phyloP scores from a whole-genome alignment of 352 stramenopile species.

The Globisporangium rhizosaccharum region DNA sequence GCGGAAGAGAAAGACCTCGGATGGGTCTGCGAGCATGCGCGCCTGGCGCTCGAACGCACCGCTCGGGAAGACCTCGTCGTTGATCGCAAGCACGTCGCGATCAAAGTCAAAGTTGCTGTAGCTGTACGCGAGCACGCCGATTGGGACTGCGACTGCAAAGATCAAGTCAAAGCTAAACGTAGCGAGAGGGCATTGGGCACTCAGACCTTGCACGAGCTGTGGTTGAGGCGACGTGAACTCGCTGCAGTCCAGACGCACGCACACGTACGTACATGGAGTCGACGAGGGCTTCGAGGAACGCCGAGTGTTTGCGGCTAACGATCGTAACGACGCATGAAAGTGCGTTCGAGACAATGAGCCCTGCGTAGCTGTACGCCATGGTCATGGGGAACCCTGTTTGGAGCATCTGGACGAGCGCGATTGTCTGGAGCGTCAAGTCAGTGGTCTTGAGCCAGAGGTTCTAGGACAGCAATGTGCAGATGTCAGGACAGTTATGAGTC shows the following conservation, averaged over 20 bases:
- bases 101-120: not conserved
- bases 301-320: not conserved
- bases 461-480: not conserved
- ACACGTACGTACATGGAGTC: not conserved
- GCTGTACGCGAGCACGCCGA: not conserved
- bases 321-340: not conserved
- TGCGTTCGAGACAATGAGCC: not conserved
- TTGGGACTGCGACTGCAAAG: not conserved
- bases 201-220: not conserved
- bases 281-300: not conserved
- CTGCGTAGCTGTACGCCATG: not conserved
- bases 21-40: not conserved
- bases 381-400: not conserved
- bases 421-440: not conserved
- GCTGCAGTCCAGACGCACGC: too few relatives aligned
- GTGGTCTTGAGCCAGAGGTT: not conserved
- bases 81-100: slow-evolving; percentile 7
- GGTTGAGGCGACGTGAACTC: too few relatives aligned
- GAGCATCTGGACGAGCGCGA: not conserved
- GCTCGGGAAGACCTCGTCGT: slow-evolving; percentile 60
- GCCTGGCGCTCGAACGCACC: slow-evolving; percentile 37
- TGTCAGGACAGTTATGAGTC: too few relatives aligned
- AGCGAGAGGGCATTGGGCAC: not conserved
- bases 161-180: not conserved
- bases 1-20: not conserved